A percentile compares a stretch with the other conserved stretches of the same genome.
phyloP scores from a whole-genome alignment of 768 basidiomycete genomes.

The Lactarius hengduanensis region DNA sequence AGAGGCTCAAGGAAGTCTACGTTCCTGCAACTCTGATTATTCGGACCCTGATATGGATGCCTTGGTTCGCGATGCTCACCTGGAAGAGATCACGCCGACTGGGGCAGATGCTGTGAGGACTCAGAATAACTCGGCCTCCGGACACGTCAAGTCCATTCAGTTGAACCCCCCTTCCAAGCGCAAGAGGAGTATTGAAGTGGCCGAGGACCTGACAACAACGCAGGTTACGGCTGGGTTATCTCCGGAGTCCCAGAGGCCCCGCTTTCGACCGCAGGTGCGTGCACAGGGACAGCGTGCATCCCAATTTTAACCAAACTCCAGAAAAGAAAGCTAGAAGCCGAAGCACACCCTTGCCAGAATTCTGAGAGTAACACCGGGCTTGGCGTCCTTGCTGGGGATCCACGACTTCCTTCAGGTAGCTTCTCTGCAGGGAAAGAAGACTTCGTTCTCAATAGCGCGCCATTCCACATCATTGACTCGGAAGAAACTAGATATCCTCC shows the following conservation, averaged over 20 bases:
- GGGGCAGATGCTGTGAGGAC: slow-evolving; percentile 7
- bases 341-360: not conserved
- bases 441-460: slow-evolving; percentile 38
- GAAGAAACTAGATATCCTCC: slow-evolving; percentile 13
- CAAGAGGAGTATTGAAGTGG: slow-evolving; percentile 1
- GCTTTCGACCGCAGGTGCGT: slow-evolving; percentile 13
- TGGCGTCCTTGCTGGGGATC: not conserved
- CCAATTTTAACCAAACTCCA: not conserved
- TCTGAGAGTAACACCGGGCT: slow-evolving; percentile 3
- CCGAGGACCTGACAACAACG: not conserved
- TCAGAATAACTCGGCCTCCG: not conserved
- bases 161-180: not conserved
- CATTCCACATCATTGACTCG: slow-evolving; percentile 33
- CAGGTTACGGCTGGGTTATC: not conserved
- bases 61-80: slow-evolving; percentile 42
- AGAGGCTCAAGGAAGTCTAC: slow-evolving; percentile 28
- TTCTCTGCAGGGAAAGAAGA: slow-evolving; percentile 19
- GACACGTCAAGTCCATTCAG: not conserved
- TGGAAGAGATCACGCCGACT: slow-evolving; percentile 27
- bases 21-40: slow-evolving; percentile 39
- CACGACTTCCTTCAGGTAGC: not conserved
- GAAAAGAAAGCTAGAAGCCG: slow-evolving; percentile 1
- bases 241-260: not conserved
- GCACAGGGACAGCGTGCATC: not conserved
- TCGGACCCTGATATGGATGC: slow-evolving; percentile 46